Evolutionary conservation across 495 filamentous ascomycete genomes (phyloP), one percentile per base, ranked within the genome.

Genomic region (Talaromyces proteolyticus): DNA sequence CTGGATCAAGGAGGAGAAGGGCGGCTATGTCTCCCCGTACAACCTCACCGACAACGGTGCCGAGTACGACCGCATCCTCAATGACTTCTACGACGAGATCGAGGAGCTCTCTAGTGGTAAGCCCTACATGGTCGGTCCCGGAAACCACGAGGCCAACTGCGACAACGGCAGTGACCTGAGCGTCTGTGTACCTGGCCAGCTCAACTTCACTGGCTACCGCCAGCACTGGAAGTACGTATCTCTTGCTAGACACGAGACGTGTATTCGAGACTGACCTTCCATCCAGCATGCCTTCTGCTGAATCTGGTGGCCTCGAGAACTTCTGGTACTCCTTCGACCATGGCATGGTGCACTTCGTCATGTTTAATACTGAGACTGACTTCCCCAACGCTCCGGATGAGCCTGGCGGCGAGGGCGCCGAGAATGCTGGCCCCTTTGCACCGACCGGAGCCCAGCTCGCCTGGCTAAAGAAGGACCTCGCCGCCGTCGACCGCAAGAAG

Each of bases 241-340:
- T 21, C 26, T 29, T 29, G 12, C 12, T 5, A 29, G 26, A 6
- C 26, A n/a, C n/a, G n/a, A n/a, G n/a, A n/a, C n/a, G n/a, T n/a
- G n/a, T n/a, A n/a, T n/a, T n/a, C n/a, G n/a, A n/a, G n/a, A n/a
- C 26, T 29, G 6, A 29, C 12, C 26, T 29, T 29, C 26, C 26
- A 29, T 78, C 74, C 60, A 67, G 68, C 41, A 77, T 76, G 72
- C 66, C 74, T 4, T 67, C 65, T 6, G 60, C 58, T 0, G 74
- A 77, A 49, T 53, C 63, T 0, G 74, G 69, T 0, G 73, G 66
- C 2, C 71, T 75, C 11, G 65, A 67, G 1, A 75, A 74, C 63
- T 80, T 80, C 61, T 80, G 77, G 77, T 80, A 75, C 60, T 78
- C 74, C 2, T 79, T 78, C 58, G 74, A 79, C 55, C 70, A 75